Evolutionary conservation across 2,329 filamentous ascomycete species (phyloP), one percentile per base, ranked within the genome.

Genomic region (Microdochium nivale): DNA sequence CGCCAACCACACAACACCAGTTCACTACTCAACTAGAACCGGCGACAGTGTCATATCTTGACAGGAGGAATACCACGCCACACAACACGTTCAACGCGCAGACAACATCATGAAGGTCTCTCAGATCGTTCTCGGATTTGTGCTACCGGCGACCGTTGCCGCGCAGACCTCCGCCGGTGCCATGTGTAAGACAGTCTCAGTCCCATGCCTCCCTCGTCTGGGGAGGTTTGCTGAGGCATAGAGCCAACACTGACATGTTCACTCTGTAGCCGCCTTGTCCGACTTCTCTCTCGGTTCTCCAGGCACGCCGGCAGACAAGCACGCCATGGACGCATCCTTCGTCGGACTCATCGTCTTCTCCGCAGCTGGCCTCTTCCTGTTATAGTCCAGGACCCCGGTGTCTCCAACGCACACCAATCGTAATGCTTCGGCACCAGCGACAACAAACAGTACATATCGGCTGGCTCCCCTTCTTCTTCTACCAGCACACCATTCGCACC

Each of bases 311-410:
- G 47, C 55, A 10, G 60, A 63, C 23, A 64, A 62, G 50, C 62
- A 58, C 7, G 56, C 58, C 21, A 51, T 63, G 30, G 62, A 62
- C 46, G 62, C 62, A 21, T 65, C 62, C 16, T 55, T 65, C 48
- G 62, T 65, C 61, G 62, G 62, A 5, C 53, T 65, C 13, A 55
- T 65, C 53, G 60, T 65, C 37, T 65, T 65, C 53, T 64, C 62
- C 25, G 62, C 59, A 4, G 62, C 59, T 14, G 62, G 62, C 33
- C 52, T 65, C n/a, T 59, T 56, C 49, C 50, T 65, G 35, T 53
- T 65, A 58, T 65, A 30, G 27, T 5, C 5, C 27, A 30, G 27
- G 27, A 30, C 11, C 53, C 46, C 32, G 35, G n/a, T 3, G 19
- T 23, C 40, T 23, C 13, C n/a, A 3, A 16, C 3, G 2, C 21